phyloP scores from a whole-genome alignment of 768 basidiomycete species.

The Pisolithus sp. region DNA sequence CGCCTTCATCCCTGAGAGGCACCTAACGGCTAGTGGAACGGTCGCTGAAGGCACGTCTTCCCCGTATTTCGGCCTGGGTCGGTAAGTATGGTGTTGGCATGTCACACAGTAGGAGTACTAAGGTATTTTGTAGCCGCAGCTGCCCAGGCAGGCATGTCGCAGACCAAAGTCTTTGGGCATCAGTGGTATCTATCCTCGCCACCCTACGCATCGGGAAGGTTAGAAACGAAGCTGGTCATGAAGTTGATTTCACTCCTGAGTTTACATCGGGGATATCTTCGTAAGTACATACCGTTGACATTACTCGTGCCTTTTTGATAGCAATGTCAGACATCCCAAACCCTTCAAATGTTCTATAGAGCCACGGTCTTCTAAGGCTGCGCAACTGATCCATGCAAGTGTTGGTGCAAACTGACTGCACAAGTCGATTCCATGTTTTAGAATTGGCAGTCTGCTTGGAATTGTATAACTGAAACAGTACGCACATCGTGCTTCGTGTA shows the following conservation, averaged over 20 bases:
- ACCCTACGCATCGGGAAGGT: constrained; percentile 22
- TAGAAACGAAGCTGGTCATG: constrained; percentile 23
- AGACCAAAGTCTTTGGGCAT: constrained; percentile 28
- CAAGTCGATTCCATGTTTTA: too few relatives aligned
- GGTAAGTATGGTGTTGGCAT: constrained; percentile 8
- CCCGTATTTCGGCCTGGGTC: constrained; percentile 20
- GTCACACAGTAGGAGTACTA: neutral
- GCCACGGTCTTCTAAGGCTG: neutral
- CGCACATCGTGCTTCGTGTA: too few relatives aligned
- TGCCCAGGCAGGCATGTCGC: constrained; percentile 33
- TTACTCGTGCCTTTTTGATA: neutral
- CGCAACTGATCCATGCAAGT: too few relatives aligned
- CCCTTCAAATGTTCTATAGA: neutral
- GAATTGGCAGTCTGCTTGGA: too few relatives aligned
- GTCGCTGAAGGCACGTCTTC: constrained; percentile 4
- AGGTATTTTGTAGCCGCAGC: constrained; percentile 11
- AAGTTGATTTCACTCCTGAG: constrained; percentile 19
- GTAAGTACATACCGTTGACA: constrained; percentile 5
- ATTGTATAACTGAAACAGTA: too few relatives aligned
- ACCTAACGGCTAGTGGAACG: constrained; percentile 27
- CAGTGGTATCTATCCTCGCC: constrained; percentile 24
- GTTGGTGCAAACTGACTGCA: too few relatives aligned
- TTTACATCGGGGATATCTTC: constrained; percentile 16
- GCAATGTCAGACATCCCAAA: neutral
- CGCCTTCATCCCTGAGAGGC: constrained; percentile 51